A percentile compares a stretch with the other conserved stretches of the same genome.
These are phyloP conservation scores for Penstemon eatonii DNA, from an alignment of 257 asterid genomes.

Conservation along the genomic window DNA sequence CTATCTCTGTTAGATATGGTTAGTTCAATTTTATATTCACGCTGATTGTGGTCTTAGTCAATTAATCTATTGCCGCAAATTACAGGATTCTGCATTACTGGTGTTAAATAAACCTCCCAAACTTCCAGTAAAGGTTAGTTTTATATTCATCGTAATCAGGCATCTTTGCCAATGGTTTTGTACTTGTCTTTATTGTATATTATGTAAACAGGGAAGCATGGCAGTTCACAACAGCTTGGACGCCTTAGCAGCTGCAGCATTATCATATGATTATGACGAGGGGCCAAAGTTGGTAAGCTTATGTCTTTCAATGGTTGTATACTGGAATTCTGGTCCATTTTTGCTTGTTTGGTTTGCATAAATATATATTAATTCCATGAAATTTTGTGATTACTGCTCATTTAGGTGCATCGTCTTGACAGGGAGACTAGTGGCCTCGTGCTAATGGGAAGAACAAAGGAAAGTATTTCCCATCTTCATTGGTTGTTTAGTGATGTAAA, in stretches of 20 bases:
- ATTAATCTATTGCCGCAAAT: constrained; percentile 22
- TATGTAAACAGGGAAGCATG: constrained; percentile 56
- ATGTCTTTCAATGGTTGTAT: background rate
- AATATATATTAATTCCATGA: constrained; percentile 1
- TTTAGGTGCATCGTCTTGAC: constrained; percentile 93
- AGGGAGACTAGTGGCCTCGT: constrained; percentile 95
- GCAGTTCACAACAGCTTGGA: constrained; percentile 97
- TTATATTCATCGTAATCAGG: background rate
- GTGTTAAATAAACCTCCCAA: constrained; percentile 95
- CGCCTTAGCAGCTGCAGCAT: constrained; percentile 94
- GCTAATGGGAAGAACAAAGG: constrained; percentile 84
- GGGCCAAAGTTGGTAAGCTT: constrained; percentile 88
- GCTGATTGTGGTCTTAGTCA: constrained; percentile 26
- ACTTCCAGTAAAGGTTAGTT: constrained; percentile 80
- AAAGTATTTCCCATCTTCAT: constrained; percentile 79
- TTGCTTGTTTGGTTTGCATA: constrained; percentile 9
- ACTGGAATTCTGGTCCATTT: background rate
- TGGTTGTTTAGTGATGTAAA: constrained; percentile 62
- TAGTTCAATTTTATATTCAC: background rate
- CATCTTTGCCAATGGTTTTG: constrained; percentile 17
- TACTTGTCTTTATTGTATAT: constrained; percentile 15
- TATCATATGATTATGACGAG: constrained; percentile 79
- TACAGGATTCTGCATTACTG: constrained; percentile 84
- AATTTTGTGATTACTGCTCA: constrained; percentile 19
- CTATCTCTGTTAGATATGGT: constrained; percentile 9